Evolutionary conservation across 129 eudicot species (phyloP).

Genomic region (Lactuca sativa): DNA sequence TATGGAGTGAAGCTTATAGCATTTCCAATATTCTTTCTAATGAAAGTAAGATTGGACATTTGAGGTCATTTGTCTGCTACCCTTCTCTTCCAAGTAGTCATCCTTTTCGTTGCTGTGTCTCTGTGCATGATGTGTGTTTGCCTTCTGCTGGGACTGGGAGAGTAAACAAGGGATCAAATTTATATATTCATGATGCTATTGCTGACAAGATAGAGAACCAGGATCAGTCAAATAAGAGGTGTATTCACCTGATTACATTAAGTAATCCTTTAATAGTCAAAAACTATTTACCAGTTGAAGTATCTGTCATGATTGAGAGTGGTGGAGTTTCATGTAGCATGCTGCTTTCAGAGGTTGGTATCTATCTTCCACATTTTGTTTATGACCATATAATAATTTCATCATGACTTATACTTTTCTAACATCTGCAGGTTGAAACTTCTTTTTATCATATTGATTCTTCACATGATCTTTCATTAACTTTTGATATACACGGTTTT

Average conservation of each 20-base stretch:
- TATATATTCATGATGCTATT: constrained; percentile 22
- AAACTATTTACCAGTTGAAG: constrained; percentile 67
- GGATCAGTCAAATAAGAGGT: constrained; percentile 51
- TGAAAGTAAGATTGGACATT: constrained; percentile 63
- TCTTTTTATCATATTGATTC: constrained; percentile 87
- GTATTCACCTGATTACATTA: constrained; percentile 63
- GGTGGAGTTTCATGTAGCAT: constrained; percentile 71
- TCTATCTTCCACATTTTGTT: not conserved
- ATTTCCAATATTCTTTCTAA: constrained; percentile 72
- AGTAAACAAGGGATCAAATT: constrained; percentile 1
- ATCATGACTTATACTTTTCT: not conserved
- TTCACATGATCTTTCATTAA: constrained; percentile 77
- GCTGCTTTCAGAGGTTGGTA: constrained; percentile 71
- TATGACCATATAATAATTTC: not conserved
- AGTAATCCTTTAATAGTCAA: constrained; percentile 72
- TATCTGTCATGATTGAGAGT: constrained; percentile 72
- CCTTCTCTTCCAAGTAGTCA: constrained; percentile 96
- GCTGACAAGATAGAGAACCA: constrained; percentile 27
- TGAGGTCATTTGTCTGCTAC: constrained; percentile 89
- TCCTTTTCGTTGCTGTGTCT: constrained; percentile 89
- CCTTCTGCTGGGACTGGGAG: constrained; percentile 41
- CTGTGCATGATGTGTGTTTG: constrained; percentile 66
- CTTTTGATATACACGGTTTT: constrained; percentile 57
- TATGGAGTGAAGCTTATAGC: constrained; percentile 96
- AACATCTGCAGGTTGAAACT: constrained; percentile 75